Percentiles rank a stretch among this genome's conserved stretches.
phyloP scores from a whole-genome alignment of 164 flowering plant genomes.

The Cinnamomum micranthum region DNA sequence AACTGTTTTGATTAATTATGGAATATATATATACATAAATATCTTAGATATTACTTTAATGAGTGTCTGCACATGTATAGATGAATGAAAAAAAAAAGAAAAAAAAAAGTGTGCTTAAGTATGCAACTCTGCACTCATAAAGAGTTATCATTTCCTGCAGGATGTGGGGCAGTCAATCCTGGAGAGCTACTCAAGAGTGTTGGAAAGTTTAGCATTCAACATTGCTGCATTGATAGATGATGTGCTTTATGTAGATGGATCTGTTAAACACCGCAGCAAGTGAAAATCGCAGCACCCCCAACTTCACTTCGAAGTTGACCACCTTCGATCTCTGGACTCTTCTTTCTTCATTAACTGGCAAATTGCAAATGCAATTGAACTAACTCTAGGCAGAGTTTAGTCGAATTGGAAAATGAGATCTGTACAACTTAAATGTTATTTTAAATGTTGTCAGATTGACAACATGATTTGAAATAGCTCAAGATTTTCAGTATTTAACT shows the following conservation, averaged over 20 bases:
- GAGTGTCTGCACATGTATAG: too few species aligned
- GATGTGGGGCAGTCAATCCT: conserved; percentile 89
- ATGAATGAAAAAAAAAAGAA: too few species aligned
- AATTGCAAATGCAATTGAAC: not conserved
- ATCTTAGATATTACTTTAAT: too few species aligned
- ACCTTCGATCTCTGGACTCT: not conserved
- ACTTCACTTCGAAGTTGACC: not conserved
- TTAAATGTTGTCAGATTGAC: conserved; percentile 8
- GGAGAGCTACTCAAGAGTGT: conserved; percentile 96
- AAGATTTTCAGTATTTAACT: not conserved
- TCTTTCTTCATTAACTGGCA: not conserved
- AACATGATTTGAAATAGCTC: not conserved
- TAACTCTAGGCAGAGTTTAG: not conserved
- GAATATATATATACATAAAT: too few species aligned
- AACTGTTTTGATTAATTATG: too few species aligned
- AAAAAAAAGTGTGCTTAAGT: too few species aligned
- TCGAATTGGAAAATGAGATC: not conserved
- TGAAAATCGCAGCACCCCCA: not conserved
- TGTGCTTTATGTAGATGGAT: conserved; percentile 60
- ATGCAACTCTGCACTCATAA: not conserved
- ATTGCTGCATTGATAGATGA: conserved; percentile 90
- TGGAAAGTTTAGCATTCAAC: conserved; percentile 93
- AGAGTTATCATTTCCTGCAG: conserved; percentile 37
- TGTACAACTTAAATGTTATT: not conserved
- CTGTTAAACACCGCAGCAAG: conserved; percentile 31